Conservation (phyloP, 1,139 yeast genomes). For the Lipomyces yarrowii region DNA sequence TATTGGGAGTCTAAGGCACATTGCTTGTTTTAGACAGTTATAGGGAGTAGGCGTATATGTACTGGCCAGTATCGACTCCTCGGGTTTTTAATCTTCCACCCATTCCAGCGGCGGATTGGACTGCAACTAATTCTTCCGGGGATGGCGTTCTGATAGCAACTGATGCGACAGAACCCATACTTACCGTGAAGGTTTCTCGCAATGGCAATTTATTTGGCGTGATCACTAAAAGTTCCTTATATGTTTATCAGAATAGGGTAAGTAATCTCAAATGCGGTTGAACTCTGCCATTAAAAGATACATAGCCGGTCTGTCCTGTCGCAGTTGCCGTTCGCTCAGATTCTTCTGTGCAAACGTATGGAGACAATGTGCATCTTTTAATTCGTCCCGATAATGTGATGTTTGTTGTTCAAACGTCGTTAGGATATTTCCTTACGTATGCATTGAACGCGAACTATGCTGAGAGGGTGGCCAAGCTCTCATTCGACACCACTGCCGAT, state of each 20-base stretch:
- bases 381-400: constrained; percentile 42
- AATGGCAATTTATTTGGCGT: constrained; percentile 22
- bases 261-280: constrained; percentile 1
- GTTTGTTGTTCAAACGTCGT: constrained; percentile 42
- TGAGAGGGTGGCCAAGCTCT: constrained; percentile 38
- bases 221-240: constrained; percentile 19
- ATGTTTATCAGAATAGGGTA: constrained; percentile 26
- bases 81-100: constrained; percentile 28
- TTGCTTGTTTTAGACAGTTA: not conserved
- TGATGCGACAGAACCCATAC: constrained; percentile 11
- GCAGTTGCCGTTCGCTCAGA: constrained; percentile 41
- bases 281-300: not conserved
- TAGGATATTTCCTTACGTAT: constrained; percentile 39
- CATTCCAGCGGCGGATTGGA: constrained; percentile 8
- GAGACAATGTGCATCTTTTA: constrained; percentile 39
- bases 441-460: constrained; percentile 36
- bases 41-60: constrained; percentile 15
- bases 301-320: constrained; percentile 33
- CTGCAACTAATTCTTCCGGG: not conserved
- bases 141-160: not conserved
- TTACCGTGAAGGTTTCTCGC: constrained; percentile 22
- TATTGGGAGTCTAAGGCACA: not conserved
- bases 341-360: constrained; percentile 38
- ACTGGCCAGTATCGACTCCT: constrained; percentile 32
- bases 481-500: constrained; percentile 21